Evolutionary conservation across 805 yeast species (phyloP).

Genomic region (Saturnispora diversa): DNA sequence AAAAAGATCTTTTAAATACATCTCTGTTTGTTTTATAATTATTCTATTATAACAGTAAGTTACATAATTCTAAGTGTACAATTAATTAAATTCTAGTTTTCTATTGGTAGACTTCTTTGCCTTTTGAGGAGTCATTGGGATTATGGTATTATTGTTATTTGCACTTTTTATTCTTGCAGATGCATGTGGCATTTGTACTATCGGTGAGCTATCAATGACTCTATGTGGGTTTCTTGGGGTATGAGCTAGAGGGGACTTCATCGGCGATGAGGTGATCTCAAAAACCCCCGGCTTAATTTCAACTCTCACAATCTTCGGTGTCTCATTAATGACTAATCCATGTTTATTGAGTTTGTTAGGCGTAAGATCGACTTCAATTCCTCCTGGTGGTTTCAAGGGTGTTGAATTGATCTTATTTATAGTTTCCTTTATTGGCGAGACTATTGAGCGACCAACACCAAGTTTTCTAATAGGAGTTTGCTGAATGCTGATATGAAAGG

Average conservation of each 20-base stretch:
- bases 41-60: not conserved
- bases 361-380: too few species aligned
- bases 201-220: not conserved
- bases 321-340: not conserved
- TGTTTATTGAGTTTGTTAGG: too few species aligned
- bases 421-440: not conserved
- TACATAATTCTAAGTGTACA: not conserved
- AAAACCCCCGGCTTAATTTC: constrained; percentile 15
- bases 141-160: not conserved
- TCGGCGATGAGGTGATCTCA: constrained; percentile 20
- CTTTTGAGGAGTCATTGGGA: not conserved
- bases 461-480: constrained; percentile 2
- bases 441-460: constrained; percentile 2
- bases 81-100: constrained; percentile 18
- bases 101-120: constrained; percentile 15
- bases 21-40: not conserved
- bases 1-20: constrained; percentile 3
- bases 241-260: constrained; percentile 7
- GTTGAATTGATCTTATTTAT: not conserved
- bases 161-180: constrained; percentile 3
- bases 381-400: not conserved
- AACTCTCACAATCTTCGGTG: constrained; percentile 11
- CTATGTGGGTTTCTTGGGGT: constrained; percentile 9
- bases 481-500: constrained; percentile 3
- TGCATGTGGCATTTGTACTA: constrained; percentile 1